Evolutionary conservation across 805 yeast species (phyloP).

Genomic region (Priceomyces melissophilus): DNA sequence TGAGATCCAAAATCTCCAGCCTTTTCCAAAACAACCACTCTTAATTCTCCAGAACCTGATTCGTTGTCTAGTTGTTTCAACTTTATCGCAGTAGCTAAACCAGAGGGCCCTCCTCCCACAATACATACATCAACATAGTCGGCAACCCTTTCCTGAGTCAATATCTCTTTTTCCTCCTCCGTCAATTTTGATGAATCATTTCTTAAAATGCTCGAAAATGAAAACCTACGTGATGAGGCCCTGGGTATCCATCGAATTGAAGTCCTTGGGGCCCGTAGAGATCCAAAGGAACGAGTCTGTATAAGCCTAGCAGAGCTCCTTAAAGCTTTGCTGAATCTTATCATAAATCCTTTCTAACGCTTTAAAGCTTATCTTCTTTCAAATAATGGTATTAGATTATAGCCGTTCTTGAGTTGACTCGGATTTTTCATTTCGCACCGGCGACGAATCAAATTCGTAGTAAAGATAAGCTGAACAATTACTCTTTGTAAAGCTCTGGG

Average conservation of each 20-base stretch:
- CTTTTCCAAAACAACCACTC: constrained; percentile 89
- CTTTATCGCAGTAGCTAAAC: constrained; percentile 88
- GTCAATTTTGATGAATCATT: constrained; percentile 7
- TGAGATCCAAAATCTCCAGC: constrained; percentile 93
- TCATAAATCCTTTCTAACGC: too few relatives aligned
- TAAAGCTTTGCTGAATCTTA: too few relatives aligned
- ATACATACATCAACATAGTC: constrained; percentile 93
- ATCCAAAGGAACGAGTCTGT: too few relatives aligned
- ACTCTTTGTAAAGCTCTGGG: too few relatives aligned
- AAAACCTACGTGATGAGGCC: constrained; percentile 1
- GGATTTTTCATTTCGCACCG: neutral
- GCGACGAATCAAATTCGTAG: constrained; percentile 4
- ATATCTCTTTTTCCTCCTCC: constrained; percentile 42
- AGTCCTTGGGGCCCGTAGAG: too few relatives aligned
- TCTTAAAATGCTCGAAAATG: constrained; percentile 1
- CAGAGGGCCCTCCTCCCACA: constrained; percentile 98
- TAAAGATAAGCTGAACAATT: constrained; percentile 1
- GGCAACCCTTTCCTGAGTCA: constrained; percentile 66
- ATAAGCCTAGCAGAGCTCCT: too few relatives aligned
- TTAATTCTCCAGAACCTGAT: constrained; percentile 57
- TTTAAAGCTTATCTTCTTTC: too few relatives aligned
- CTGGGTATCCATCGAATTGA: neutral
- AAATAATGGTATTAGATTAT: too few relatives aligned
- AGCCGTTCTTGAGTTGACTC: neutral
- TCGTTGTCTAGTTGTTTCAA: constrained; percentile 80